These are phyloP conservation scores for Aegilops sharonensis DNA, from an alignment of 176 grass and related monocot genomes.

Conservation along the genomic window DNA sequence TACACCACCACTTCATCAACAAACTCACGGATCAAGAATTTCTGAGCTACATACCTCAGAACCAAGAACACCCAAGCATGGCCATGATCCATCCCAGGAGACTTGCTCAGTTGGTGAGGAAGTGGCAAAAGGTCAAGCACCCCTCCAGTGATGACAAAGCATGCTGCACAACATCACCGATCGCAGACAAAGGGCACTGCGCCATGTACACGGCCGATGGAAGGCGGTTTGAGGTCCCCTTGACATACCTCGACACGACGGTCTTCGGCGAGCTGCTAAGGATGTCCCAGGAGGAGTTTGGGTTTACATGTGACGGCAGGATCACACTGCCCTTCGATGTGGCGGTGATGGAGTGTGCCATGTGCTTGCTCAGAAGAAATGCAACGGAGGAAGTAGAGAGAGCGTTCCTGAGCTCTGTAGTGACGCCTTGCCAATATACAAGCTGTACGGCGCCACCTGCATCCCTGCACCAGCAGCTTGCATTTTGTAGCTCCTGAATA, in stretches of 20 bases:
- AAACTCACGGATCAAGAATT: slow-evolving; percentile 18
- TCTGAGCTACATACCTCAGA: not conserved
- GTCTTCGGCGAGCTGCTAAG: slow-evolving; percentile 39
- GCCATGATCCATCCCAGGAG: not conserved
- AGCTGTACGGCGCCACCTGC: not conserved
- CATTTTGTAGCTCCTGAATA: slow-evolving; percentile 19
- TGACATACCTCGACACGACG: slow-evolving; percentile 31
- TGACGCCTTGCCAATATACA: slow-evolving; percentile 24
- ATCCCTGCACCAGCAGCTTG: not conserved
- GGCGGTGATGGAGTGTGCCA: slow-evolving; percentile 51
- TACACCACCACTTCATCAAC: not conserved
- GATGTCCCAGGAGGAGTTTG: slow-evolving; percentile 47
- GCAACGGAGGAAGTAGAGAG: slow-evolving; percentile 50
- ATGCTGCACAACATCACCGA: too few relatives aligned
- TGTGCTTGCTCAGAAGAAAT: slow-evolving; percentile 44
- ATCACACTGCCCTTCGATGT: slow-evolving; percentile 59
- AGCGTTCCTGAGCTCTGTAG: slow-evolving; percentile 47
- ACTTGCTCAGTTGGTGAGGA: too few relatives aligned
- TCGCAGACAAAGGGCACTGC: slow-evolving; percentile 33
- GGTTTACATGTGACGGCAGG: slow-evolving; percentile 36
- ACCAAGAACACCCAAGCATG: slow-evolving; percentile 30
- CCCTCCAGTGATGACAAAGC: too few relatives aligned
- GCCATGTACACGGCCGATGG: slow-evolving; percentile 32
- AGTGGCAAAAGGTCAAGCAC: too few relatives aligned
- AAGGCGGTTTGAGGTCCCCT: slow-evolving; percentile 41